Evolutionary conservation across 345 rosid species (phyloP).

Genomic region (Eucalyptus microcorys): DNA sequence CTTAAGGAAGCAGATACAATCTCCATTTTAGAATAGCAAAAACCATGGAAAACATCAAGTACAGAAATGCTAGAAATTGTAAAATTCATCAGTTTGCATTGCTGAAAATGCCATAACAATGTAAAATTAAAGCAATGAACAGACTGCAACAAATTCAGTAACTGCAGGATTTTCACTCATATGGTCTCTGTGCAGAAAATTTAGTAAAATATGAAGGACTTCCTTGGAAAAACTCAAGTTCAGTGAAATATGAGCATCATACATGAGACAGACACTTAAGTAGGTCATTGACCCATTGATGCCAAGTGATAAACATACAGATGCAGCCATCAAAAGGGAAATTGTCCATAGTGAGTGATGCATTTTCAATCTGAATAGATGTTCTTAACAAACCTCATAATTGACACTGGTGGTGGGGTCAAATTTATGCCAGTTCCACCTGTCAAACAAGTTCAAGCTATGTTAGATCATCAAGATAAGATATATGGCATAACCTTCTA

Average conservation of each 20-base stretch:
- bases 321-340: neutral
- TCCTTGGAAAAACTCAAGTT: neutral
- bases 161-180: neutral
- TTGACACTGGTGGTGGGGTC: conserved; percentile 84
- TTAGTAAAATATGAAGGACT: neutral
- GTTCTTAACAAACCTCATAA: conserved; percentile 55
- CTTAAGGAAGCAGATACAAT: neutral
- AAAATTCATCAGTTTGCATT: neutral
- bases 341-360: neutral
- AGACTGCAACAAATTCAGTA: neutral
- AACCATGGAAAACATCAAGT: neutral
- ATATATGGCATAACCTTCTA: neutral
- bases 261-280: neutral
- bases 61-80: neutral
- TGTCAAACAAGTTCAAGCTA: conserved; percentile 10
- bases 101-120: neutral
- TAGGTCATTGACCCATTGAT: neutral
- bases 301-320: neutral
- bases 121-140: neutral
- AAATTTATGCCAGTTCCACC: conserved; percentile 99
- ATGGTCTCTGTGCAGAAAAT: neutral
- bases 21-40: neutral
- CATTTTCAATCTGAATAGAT: neutral
- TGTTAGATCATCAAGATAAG: neutral
- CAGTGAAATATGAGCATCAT: neutral